Evolutionary conservation across 2,329 filamentous ascomycete species (phyloP), one percentile per base, ranked within the genome.

Genomic region (Penicillium sp.): DNA sequence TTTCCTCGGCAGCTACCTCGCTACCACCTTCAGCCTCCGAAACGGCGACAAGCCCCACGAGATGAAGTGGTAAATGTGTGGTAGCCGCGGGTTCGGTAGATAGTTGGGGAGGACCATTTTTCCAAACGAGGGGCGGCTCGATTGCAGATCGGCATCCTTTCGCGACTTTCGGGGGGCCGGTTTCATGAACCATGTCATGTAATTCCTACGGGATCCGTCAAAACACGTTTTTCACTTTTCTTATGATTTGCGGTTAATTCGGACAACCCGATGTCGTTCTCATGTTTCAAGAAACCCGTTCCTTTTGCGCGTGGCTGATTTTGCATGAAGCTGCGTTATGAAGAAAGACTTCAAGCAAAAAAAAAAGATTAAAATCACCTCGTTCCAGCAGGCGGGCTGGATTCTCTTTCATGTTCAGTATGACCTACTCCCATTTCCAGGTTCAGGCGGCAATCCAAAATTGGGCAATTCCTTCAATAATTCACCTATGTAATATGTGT

Each of bases 1-100:
- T 71, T 84, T 93, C 81, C 89, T 99, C 73, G 81, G 87, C 78
- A 90, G 88, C 83, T 99, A 99, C 87, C 90, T 99, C 73, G 85
- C 85, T 77, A 90, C 89, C 81, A 91, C 89, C 78, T 99, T 99
- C 90, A 95, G 90, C 87, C 88, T 99, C 81, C 90, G 93, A 83
- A 97, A 92, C 85, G 94, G 94, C 76, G 93, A 99, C 86, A 92
- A 93, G 89, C 94, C 94, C 82, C 94, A 99, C 84, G 90, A 96
- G 88, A 97, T 99, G 94, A 90, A 90, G 83, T 99, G 93, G 87
- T 99, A 97, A 82, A 86, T 72, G 64, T 63, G 69, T 63, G 67
- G 69, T 66, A 66, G 72, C 70, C 69, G 71, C 67, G 69, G 72
- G 72, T 72, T 72, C 70, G 71, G 70, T 74, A 72, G 67, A 71